phyloP scores from a whole-genome alignment of 768 basidiomycete species.

The Amyloporia xantha region DNA sequence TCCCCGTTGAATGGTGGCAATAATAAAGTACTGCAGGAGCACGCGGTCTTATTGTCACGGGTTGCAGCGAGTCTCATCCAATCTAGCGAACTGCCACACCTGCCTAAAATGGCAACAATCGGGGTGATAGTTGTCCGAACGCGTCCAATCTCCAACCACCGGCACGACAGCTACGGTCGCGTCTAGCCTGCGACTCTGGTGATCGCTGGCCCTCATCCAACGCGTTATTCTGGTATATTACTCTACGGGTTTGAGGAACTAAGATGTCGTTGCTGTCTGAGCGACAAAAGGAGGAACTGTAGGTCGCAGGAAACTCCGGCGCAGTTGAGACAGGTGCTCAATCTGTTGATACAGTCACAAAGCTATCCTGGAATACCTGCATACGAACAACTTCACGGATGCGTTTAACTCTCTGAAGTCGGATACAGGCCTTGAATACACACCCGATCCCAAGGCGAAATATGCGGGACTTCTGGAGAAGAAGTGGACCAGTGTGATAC shows the following conservation, averaged over 20 bases:
- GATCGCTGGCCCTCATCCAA: neutral
- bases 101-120: neutral
- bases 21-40: too few species aligned
- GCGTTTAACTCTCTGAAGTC: conserved; percentile 56
- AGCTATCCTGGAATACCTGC: conserved; percentile 75
- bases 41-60: too few species aligned
- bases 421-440: conserved; percentile 53
- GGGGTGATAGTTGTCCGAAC: neutral
- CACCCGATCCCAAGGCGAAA: conserved; percentile 81
- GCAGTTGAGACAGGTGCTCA: neutral
- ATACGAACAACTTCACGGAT: conserved; percentile 55
- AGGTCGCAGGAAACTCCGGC: conserved; percentile 20
- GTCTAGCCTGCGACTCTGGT: neutral
- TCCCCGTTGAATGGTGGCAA: too few species aligned
- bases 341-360: conserved; percentile 47
- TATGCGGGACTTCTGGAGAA: conserved; percentile 87
- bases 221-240: neutral
- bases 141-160: neutral
- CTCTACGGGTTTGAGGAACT: neutral
- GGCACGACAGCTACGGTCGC: neutral
- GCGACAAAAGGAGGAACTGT: conserved; percentile 42
- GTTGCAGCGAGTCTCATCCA: too few species aligned
- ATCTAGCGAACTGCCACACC: neutral
- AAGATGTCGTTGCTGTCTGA: conserved; percentile 39
- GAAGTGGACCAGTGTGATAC: conserved; percentile 97